A percentile compares a stretch with the other conserved stretches of the same genome.
Evolutionary conservation across 768 basidiomycete species (phyloP).

Genomic region (Chiua virens): DNA sequence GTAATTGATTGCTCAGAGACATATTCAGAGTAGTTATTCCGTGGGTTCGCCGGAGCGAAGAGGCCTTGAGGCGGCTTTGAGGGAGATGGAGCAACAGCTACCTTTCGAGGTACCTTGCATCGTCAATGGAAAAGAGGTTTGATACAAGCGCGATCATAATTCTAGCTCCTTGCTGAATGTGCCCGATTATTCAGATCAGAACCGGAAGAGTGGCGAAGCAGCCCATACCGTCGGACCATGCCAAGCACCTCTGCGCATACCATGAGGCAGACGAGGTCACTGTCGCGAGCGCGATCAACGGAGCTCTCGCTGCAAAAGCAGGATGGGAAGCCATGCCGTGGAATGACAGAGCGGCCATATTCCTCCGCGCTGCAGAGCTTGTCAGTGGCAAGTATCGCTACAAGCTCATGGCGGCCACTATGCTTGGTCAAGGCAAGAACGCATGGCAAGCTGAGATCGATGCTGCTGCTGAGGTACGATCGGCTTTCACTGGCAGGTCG

Average conservation of each 20-base stretch:
- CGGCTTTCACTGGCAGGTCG: neutral
- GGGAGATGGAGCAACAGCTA: conserved; percentile 76
- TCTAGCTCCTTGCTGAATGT: neutral
- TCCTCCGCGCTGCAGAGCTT: conserved; percentile 96
- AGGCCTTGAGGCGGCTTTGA: conserved; percentile 68
- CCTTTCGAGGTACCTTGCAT: conserved; percentile 94
- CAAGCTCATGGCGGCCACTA: conserved; percentile 93
- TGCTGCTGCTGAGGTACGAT: conserved; percentile 89
- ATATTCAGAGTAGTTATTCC: conserved; percentile 66
- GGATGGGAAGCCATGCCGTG: conserved; percentile 95
- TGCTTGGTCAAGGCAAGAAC: conserved; percentile 99
- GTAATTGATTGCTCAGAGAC: neutral
- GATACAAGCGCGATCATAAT: conserved; percentile 22
- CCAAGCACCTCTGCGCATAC: conserved; percentile 77
- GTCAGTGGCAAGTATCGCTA: conserved; percentile 95
- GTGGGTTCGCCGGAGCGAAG: conserved; percentile 77
- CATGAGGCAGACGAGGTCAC: conserved; percentile 83
- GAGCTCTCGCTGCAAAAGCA: conserved; percentile 81
- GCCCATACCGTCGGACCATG: conserved; percentile 83
- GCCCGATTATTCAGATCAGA: conserved; percentile 53
- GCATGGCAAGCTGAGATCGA: conserved; percentile 99
- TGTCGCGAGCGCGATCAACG: conserved; percentile 78
- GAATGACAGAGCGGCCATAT: conserved; percentile 97
- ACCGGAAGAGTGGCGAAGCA: conserved; percentile 81
- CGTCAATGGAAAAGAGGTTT: conserved; percentile 83